Conservation (phyloP, 371 early-diverging fungal species). For the Mortierella sp. region DNA sequence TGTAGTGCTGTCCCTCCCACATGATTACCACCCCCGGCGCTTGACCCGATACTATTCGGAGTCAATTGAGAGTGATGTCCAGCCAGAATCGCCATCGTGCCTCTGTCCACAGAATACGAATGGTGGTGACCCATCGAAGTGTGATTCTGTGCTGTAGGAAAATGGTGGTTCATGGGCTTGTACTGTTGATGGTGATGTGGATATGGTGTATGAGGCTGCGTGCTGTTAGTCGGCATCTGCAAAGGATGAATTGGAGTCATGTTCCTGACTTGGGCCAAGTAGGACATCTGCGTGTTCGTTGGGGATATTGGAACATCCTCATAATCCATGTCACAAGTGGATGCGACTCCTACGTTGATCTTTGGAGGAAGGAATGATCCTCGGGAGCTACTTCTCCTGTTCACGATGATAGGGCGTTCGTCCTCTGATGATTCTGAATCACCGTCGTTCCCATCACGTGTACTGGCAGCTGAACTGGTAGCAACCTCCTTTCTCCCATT, state of each 20-base stretch:
- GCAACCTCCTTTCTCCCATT: conserved; percentile 1
- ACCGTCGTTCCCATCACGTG: not conserved
- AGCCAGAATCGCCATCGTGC: not conserved
- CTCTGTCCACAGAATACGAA: conserved; percentile 27
- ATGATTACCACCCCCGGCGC: too few species aligned
- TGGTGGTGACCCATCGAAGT: conserved; percentile 30
- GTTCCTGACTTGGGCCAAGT: conserved; percentile 1
- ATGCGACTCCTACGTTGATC: not conserved
- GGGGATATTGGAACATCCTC: conserved; percentile 13
- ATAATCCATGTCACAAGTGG: not conserved
- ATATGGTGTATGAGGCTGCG: not conserved
- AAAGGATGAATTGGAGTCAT: conserved; percentile 5
- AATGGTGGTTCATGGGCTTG: conserved; percentile 17
- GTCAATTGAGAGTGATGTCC: conserved; percentile 4
- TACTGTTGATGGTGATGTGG: conserved; percentile 7
- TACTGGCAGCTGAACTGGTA: not conserved
- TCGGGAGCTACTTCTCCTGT: conserved; percentile 9
- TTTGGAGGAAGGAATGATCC: conserved; percentile 1
- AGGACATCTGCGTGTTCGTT: conserved; percentile 5
- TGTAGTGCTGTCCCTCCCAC: not conserved
- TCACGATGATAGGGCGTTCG: conserved; percentile 32
- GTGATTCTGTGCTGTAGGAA: conserved; percentile 6
- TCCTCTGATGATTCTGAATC: conserved; percentile 21
- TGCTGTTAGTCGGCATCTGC: not conserved
- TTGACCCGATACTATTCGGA: too few species aligned